These are phyloP conservation scores for Andrographis paniculata DNA, from an alignment of 305 asterid species.

Conservation along the genomic window DNA sequence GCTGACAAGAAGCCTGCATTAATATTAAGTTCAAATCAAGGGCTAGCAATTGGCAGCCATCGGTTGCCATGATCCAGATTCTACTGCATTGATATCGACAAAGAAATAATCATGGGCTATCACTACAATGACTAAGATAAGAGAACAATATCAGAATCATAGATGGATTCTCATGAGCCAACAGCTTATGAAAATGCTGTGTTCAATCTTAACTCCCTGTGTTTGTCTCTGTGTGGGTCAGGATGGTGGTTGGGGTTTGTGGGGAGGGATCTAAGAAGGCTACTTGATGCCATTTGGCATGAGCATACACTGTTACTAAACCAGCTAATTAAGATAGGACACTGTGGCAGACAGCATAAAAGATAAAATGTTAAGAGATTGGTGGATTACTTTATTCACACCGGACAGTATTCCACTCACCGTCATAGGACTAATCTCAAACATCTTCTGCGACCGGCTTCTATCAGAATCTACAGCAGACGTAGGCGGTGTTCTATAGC, in stretches of 20 bases:
- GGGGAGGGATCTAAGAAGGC: constrained; percentile 1
- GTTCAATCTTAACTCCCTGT: not conserved
- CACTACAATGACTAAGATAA: not conserved
- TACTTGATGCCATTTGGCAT: too few relatives aligned
- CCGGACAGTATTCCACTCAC: constrained; percentile 36
- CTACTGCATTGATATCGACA: too few relatives aligned
- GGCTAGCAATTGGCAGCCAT: not conserved
- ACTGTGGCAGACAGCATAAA: constrained; percentile 5
- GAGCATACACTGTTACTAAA: constrained; percentile 3
- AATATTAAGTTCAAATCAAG: not conserved
- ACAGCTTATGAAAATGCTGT: not conserved
- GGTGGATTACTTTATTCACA: constrained; percentile 2
- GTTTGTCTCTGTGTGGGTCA: not conserved
- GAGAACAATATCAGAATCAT: not conserved
- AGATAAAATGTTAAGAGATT: constrained; percentile 7
- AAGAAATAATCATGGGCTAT: not conserved
- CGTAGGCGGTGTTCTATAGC: constrained; percentile 63
- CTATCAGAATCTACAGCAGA: constrained; percentile 67
- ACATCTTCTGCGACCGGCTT: constrained; percentile 55
- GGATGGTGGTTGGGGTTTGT: not conserved
- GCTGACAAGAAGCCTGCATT: not conserved
- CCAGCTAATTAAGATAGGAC: constrained; percentile 7
- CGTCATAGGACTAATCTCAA: constrained; percentile 53
- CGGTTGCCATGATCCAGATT: not conserved
- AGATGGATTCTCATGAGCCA: not conserved